Evolutionary conservation across 352 stramenopile genomes (phyloP), one percentile per base, ranked within the genome.

Genomic region (Globisporangium orthogonon): DNA sequence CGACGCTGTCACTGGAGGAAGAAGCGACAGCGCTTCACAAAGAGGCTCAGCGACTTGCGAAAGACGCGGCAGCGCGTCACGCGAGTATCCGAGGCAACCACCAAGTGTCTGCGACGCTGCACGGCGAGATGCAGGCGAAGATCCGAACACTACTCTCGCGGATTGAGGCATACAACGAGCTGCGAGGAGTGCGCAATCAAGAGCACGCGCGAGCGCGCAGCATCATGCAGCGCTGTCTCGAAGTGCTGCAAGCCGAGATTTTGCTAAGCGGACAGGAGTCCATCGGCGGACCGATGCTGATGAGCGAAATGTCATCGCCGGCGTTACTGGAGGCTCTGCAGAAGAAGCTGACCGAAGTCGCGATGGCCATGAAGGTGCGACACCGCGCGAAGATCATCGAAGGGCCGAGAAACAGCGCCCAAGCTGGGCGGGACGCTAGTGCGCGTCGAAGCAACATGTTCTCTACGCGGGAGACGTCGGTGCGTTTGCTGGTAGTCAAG

Each of bases 301-400:
- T 82, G 60, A 82, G 73, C n/a, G 77, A 87, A 35, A 48, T 82
- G 4, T 57, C 62, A 37, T 77, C 71, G 39, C 70, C 69, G 0
- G 66, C 73, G 29, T 65, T 87, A 35, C 52, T 87, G 29, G 77
- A 87, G 44, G 73, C 67, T 45, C 52, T 87, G 15, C 77, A 87
- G 55, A 80, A 83, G 54, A 86, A 84, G 47, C 78, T 87, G 71
- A 84, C 75, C 2, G 74, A 87, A 18, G 73, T 86, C 3, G 71
- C 75, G 5, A 73, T 87, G 52, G 71, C 66, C 23, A 66, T 87
- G 41, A 87, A 86, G 58, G 54, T 86, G 3, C 73, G 78, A 39
- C 74, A 78, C 48, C 68, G 67, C 18, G 61, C 62, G 4, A 55
- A 58, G 7, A 70, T 71, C 6, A 33, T 65, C 23, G 65, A 74